phyloP scores from a whole-genome alignment of 2,329 filamentous ascomycete genomes.

The Didymellaceae sp. region DNA sequence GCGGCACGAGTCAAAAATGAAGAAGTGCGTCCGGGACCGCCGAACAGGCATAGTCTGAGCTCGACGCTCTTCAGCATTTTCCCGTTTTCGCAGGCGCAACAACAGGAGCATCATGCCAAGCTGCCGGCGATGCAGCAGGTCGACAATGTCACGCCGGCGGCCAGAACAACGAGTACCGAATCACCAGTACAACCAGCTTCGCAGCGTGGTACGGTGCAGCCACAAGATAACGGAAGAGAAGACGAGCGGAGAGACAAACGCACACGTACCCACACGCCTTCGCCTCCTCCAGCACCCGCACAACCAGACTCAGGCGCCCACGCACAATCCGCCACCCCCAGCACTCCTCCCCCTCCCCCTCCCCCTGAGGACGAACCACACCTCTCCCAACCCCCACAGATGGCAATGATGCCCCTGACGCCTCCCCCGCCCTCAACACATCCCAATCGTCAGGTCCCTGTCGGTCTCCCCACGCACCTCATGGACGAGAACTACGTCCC shows the following conservation, averaged over 20 bases:
- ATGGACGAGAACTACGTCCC: conserved; percentile 46
- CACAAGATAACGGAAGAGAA: neutral
- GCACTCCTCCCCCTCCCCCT: neutral
- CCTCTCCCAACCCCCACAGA: conserved; percentile 32
- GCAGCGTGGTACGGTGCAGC: neutral
- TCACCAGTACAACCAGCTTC: neutral
- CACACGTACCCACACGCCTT: no score
- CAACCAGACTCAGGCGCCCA: neutral
- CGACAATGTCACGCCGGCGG: neutral
- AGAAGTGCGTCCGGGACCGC: conserved; percentile 26
- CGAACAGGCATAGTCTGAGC: conserved; percentile 43
- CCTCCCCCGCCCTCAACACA: conserved; percentile 26
- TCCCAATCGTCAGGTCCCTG: conserved; percentile 20
- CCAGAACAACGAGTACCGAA: neutral
- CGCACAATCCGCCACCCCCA: neutral
- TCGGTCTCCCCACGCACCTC: conserved; percentile 39
- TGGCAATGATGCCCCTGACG: conserved; percentile 44
- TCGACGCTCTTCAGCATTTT: conserved; percentile 46
- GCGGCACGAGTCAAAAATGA: conserved; percentile 1
- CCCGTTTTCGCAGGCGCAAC: conserved; percentile 43
- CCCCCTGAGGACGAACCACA: conserved; percentile 8
- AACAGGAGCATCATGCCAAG: conserved; percentile 40
- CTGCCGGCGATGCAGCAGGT: conserved; percentile 33
- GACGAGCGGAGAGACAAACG: neutral
- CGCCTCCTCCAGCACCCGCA: neutral